Conservation (phyloP, 176 grass and related monocot genomes). For the Aegilops sharonensis region DNA sequence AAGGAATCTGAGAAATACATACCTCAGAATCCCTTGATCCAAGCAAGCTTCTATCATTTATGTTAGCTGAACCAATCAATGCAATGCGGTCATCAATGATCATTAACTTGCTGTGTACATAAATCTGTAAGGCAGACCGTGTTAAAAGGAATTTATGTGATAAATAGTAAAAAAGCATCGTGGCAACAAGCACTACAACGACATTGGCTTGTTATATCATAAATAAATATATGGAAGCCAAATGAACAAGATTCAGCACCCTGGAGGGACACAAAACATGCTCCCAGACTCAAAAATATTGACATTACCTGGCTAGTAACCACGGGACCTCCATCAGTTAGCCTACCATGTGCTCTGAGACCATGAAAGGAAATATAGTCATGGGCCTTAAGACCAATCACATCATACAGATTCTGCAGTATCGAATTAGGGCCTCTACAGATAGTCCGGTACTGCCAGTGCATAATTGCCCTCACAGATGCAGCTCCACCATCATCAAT, state of each 20-base stretch:
- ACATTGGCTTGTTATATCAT: neutral
- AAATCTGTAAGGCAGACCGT: conserved; percentile 53
- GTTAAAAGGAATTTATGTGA: conserved; percentile 2
- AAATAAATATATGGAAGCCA: conserved; percentile 1
- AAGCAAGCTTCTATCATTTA: conserved; percentile 98
- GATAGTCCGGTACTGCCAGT: conserved; percentile 98
- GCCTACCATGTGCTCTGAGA: conserved; percentile 80
- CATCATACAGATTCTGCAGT: conserved; percentile 85
- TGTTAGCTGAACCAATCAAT: conserved; percentile 97
- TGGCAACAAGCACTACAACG: neutral
- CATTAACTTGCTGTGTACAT: conserved; percentile 99
- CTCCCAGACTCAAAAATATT: conserved; percentile 1
- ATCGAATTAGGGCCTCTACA: conserved; percentile 94
- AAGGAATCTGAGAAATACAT: conserved; percentile 26
- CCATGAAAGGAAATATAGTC: conserved; percentile 98
- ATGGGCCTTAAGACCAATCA: conserved; percentile 83
- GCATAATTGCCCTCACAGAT: conserved; percentile 99
- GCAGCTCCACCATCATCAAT: conserved; percentile 96
- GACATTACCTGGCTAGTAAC: conserved; percentile 86
- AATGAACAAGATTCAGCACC: neutral
- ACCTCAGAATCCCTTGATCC: conserved; percentile 99
- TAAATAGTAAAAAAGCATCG: neutral
- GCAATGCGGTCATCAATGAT: conserved; percentile 93
- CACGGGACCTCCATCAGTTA: conserved; percentile 70
- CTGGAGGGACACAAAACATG: neutral